A percentile compares a stretch with the other conserved stretches of the same genome.
Evolutionary conservation across 495 filamentous ascomycete genomes (phyloP).

Genomic region (Daldinia decipiens): DNA sequence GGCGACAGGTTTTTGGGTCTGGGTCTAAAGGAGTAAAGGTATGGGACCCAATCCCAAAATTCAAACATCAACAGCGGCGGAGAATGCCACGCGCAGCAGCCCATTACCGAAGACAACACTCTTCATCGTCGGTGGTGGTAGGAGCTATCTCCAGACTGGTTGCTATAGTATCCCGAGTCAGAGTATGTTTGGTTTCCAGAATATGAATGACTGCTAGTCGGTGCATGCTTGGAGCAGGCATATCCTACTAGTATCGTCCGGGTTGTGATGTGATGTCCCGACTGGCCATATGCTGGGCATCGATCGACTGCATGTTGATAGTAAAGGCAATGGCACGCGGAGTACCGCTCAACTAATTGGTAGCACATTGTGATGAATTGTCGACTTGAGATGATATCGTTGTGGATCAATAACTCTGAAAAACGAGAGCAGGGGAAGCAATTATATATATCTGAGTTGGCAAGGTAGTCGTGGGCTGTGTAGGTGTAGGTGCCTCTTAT

Average conservation of each 20-base stretch:
- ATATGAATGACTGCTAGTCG: slow-evolving; percentile 40
- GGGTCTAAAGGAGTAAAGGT: slow-evolving; percentile 62
- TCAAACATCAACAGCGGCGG: slow-evolving; percentile 57
- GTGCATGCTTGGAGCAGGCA: slow-evolving; percentile 72
- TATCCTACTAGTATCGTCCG: slow-evolving; percentile 83
- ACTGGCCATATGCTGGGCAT: slow-evolving; percentile 74
- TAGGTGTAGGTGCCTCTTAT: slow-evolving; percentile 20
- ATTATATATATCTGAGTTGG: slow-evolving; percentile 31
- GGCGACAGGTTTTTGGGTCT: slow-evolving; percentile 51
- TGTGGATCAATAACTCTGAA: slow-evolving; percentile 38
- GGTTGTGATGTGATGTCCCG: slow-evolving; percentile 76
- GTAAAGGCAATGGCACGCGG: slow-evolving; percentile 84
- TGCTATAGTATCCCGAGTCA: slow-evolving; percentile 64
- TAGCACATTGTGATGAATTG: slow-evolving; percentile 69
- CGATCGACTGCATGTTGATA: slow-evolving; percentile 81
- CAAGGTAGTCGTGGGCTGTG: slow-evolving; percentile 15
- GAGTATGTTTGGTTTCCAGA: slow-evolving; percentile 52
- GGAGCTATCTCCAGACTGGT: slow-evolving; percentile 57
- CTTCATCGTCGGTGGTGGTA: slow-evolving; percentile 59
- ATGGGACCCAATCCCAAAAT: slow-evolving; percentile 58
- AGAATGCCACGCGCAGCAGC: slow-evolving; percentile 57
- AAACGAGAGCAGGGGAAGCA: slow-evolving; percentile 14
- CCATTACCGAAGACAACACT: slow-evolving; percentile 64
- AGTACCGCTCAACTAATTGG: slow-evolving; percentile 77
- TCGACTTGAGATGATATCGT: slow-evolving; percentile 7